Conservation (phyloP, 805 yeast genomes). For the Saccharomycopsis sp. region DNA sequence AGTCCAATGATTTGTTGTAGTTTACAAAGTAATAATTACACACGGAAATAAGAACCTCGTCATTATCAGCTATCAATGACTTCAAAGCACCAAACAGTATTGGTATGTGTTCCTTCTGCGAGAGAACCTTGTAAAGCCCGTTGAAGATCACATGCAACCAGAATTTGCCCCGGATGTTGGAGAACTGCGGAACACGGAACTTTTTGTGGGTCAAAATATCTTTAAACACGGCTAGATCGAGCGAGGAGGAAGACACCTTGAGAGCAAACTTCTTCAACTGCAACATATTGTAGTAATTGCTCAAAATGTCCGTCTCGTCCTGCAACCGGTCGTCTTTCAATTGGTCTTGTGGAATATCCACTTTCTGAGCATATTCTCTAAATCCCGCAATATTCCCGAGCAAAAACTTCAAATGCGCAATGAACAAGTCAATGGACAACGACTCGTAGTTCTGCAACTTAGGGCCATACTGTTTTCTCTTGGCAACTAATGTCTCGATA, state of each 20-base stretch:
- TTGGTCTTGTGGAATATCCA: slow-evolving; percentile 5
- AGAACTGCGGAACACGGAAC: slow-evolving; percentile 9
- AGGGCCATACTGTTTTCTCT: neutral
- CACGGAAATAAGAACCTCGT: slow-evolving; percentile 6
- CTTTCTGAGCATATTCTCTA: neutral
- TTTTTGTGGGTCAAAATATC: neutral
- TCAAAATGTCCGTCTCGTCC: neutral
- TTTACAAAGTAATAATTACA: slow-evolving; percentile 8
- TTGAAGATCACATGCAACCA: slow-evolving; percentile 15
- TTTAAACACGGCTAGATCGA: neutral
- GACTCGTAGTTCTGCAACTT: slow-evolving; percentile 1
- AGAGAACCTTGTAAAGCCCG: neutral
- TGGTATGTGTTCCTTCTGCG: neutral
- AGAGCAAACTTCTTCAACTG: slow-evolving; percentile 8
- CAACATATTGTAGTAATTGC: slow-evolving; percentile 9
- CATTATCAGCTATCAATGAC: slow-evolving; percentile 3
- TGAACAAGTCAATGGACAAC: neutral
- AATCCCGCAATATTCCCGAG: slow-evolving; percentile 1
- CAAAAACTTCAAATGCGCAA: slow-evolving; percentile 12
- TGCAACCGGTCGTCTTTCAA: slow-evolving; percentile 2
- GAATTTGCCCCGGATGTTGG: slow-evolving; percentile 14
- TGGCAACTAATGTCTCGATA: neutral
- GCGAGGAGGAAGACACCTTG: neutral
- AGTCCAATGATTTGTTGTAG: neutral
- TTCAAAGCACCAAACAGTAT: slow-evolving; percentile 2